These are phyloP conservation scores for Falciphora oryzae DNA, from an alignment of 2,329 filamentous ascomycete genomes.

Conservation along the genomic window DNA sequence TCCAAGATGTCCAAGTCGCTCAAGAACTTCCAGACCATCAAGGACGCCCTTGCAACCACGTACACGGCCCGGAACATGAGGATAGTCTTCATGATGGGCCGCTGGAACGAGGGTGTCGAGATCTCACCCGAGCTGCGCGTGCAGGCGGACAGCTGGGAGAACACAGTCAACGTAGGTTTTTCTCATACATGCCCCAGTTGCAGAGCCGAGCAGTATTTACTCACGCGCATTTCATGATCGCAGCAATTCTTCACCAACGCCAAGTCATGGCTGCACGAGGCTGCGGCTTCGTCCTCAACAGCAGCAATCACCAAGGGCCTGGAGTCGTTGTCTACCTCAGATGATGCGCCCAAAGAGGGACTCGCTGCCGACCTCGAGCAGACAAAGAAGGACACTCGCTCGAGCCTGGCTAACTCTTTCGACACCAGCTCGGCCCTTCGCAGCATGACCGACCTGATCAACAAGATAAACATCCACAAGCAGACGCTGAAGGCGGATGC, in stretches of 20 bases:
- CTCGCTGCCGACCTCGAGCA: slow-evolving; percentile 28
- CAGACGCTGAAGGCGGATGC: slow-evolving; percentile 32
- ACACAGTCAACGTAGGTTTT: slow-evolving; percentile 47
- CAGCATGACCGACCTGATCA: slow-evolving; percentile 71
- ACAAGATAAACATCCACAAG: slow-evolving; percentile 62
- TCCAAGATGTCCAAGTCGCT: slow-evolving; percentile 95
- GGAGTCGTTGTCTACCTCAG: slow-evolving; percentile 7
- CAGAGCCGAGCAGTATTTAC: slow-evolving; percentile 9
- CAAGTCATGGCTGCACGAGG: slow-evolving; percentile 10
- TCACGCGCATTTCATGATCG: slow-evolving; percentile 14
- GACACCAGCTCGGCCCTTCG: slow-evolving; percentile 78
- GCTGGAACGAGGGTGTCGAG: slow-evolving; percentile 88
- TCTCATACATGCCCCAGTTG: background rate
- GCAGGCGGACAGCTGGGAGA: slow-evolving; percentile 73
- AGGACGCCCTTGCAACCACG: slow-evolving; percentile 63
- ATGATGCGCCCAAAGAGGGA: background rate
- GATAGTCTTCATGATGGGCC: slow-evolving; percentile 80
- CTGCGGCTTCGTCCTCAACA: slow-evolving; percentile 1
- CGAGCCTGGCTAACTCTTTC: slow-evolving; percentile 75
- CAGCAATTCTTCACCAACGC: slow-evolving; percentile 25
- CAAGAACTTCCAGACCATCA: slow-evolving; percentile 94
- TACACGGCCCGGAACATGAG: slow-evolving; percentile 78
- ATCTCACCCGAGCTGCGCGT: slow-evolving; percentile 79
- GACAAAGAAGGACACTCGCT: slow-evolving; percentile 43
- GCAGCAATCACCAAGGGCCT: slow-evolving; percentile 1